Base-by-base conservation (phyloP, 1,139 yeast genomes). In the Debaryomyces sp. region DNA sequence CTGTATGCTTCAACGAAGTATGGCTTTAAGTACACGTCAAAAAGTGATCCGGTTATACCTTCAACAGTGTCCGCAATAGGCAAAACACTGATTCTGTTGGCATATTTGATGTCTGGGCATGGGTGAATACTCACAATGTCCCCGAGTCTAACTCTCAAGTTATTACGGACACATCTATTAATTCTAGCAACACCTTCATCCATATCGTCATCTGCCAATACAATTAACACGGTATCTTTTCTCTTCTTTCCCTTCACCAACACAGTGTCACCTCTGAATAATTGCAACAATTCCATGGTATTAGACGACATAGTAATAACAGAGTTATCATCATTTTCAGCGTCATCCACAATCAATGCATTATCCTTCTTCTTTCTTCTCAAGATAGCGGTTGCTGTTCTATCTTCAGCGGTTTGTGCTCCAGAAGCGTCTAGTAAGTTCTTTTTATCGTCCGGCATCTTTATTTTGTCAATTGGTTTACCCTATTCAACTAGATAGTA, bases 41-140 rank as follows among this genome's bases (percentile, higher is more conserved):
- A 94, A 60, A 94, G 78, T n/a, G 97, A 90, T 52, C 99, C 99
- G 27, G 98, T 94, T 55, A 94, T 80, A 54, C 99, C 99, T 75
- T 94, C 99, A 58, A 94, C 94, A 46, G 99, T 92, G 66, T 94
- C 99, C 50, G 98, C 96, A 67, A 94, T 88, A 47, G 99, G 99
- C 70, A 95, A 79, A 43, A 92, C 96, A n/a, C 96, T 87, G 65
- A 94, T 92, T 70, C 98, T 78, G 54, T 86, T 72, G 58, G 96
- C 98, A 66, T 92, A 95, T 74, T 94, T 94, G 78, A 94, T 94
- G 70, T 94, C 99, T 29, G 99, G 97, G 68, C 97, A 94, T 41
- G 99, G 96, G 65, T 90, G 97, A 55, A 95, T 80, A 39, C 96
- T 80, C 52, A 94, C 82, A 56, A 94, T 81, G 64, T 94, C 99